Evolutionary conservation across 352 stramenopile genomes (phyloP).

Genomic region (Blastocystis sp.): DNA sequence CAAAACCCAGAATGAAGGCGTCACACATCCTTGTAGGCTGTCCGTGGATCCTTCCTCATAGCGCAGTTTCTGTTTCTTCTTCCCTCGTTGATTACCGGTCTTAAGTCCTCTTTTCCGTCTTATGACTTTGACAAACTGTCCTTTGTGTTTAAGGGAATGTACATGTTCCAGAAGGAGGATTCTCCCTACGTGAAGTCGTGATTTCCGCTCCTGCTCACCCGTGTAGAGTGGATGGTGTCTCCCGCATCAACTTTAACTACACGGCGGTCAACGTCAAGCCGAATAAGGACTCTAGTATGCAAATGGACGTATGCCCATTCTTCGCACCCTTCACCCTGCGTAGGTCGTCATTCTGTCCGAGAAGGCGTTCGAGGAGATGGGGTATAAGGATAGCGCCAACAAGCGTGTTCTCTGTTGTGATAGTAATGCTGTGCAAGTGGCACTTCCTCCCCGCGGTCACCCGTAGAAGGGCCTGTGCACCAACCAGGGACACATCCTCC

Average conservation of each 20-base stretch:
- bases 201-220: not conserved
- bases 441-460: not conserved
- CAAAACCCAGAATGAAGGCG: not conserved
- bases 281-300: slow-evolving; percentile 3
- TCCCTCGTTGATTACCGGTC: slow-evolving; percentile 21
- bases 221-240: slow-evolving; percentile 22
- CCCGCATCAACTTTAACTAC: slow-evolving; percentile 50
- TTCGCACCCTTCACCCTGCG: no score
- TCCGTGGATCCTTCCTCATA: not conserved
- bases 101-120: slow-evolving; percentile 34
- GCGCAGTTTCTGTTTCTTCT: slow-evolving; percentile 51
- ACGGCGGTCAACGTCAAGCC: slow-evolving; percentile 28
- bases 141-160: slow-evolving; percentile 43
- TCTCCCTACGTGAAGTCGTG: not conserved
- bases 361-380: slow-evolving; percentile 16
- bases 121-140: slow-evolving; percentile 48
- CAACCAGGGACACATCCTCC: slow-evolving; percentile 19
- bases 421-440: not conserved
- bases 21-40: slow-evolving; percentile 6
- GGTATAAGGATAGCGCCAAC: slow-evolving; percentile 10
- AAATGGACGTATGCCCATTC: slow-evolving; percentile 40
- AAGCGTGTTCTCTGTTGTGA: slow-evolving; percentile 43
- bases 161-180: slow-evolving; percentile 58
- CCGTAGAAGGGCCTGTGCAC: not conserved
- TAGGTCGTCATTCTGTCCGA: slow-evolving; percentile 58